Evolutionary conservation across 495 filamentous ascomycete genomes (phyloP), one percentile per base, ranked within the genome.

Genomic region (Penicillium alfredii): DNA sequence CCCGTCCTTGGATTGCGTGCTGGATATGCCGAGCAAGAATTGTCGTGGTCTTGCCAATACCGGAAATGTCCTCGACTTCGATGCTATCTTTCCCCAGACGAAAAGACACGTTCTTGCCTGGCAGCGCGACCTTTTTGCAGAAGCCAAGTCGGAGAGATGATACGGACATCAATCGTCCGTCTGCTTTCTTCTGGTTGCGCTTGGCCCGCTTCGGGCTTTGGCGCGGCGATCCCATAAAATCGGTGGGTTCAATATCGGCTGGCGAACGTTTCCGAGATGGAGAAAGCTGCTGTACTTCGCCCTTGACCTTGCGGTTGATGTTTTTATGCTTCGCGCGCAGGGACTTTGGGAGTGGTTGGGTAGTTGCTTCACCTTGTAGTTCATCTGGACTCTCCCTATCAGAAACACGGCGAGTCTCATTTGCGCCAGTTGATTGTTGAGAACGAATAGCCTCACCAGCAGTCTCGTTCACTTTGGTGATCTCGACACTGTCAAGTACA

Each of bases 331-430:
- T 42, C 20, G 11, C 29, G 21, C 19, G 12, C 6, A 54, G 31
- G 15, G 28, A 20, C 12, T 30, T 49, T 1, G 50, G 55, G n/a
- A 47, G 16, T 24, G 50, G 49, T 4, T 34, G 29, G 29, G 62
- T 60, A 0, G 62, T 65, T 24, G 51, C 56, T 8, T 52, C 66
- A 4, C 58, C 62, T 30, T 72, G 68, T 1, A 73, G 38, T 37
- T 68, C 68, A 51, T 73, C 69, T 2, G 63, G 47, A 31, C 68
- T 71, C 23, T 68, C 63, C 11, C 55, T 56, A 14, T 52, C 45
- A 4, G 34, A 47, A 11, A 6, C 9, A 10, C 35, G 41, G 8
- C 27, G 44, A 11, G 24, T 28, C 4, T 22, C 38, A 42, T 49
- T 43, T 10, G 27, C 15, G 9, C 11, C 11, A n/a, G 11, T 25